A percentile compares a stretch with the other conserved stretches of the same genome.
Conservation (phyloP, 495 filamentous ascomycete species). For the Pseudoneurospora amorphoporcata region DNA sequence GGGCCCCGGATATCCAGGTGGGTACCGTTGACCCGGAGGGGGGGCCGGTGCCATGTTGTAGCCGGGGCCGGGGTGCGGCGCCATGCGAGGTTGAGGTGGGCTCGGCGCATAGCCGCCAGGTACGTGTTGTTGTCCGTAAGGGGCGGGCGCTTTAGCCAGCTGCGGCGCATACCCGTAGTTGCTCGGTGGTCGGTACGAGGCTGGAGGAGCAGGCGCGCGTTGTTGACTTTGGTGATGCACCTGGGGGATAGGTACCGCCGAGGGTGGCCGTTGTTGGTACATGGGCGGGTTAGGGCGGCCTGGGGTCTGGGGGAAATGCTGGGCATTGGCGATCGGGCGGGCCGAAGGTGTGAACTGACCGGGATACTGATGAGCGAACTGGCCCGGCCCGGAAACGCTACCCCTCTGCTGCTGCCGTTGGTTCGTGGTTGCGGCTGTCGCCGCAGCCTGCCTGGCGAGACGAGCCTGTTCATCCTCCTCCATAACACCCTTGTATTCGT, state of each 20-base stretch:
- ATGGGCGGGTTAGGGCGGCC: constrained; percentile 25
- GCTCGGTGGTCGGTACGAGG: constrained; percentile 20
- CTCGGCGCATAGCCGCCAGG: constrained; percentile 26
- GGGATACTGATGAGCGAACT: constrained; percentile 30
- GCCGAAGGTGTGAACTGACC: constrained; percentile 22
- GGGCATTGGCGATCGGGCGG: constrained; percentile 30
- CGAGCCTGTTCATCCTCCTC: constrained; percentile 64
- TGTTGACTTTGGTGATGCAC: constrained; percentile 21
- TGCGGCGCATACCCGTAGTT: constrained; percentile 22
- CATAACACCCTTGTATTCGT: constrained; percentile 69
- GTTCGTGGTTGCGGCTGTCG: constrained; percentile 20
- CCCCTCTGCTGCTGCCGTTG: constrained; percentile 31
- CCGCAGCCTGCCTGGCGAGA: constrained; percentile 23
- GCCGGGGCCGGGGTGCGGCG: constrained; percentile 16
- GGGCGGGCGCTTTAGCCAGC: constrained; percentile 25
- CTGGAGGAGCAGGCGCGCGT: constrained; percentile 15
- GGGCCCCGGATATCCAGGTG: constrained; percentile 12
- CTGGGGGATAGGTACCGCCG: constrained; percentile 22
- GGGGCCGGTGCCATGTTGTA: constrained; percentile 20
- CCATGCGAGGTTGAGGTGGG: constrained; percentile 27
- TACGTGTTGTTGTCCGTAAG: constrained; percentile 30
- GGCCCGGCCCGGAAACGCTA: constrained; percentile 22
- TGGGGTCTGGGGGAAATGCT: constrained; percentile 35
- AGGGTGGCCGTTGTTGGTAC: constrained; percentile 22
- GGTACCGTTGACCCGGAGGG: constrained; percentile 20